phyloP scores from a whole-genome alignment of 192 early-diverging fungal genomes.

The Linnemannia hyalina region DNA sequence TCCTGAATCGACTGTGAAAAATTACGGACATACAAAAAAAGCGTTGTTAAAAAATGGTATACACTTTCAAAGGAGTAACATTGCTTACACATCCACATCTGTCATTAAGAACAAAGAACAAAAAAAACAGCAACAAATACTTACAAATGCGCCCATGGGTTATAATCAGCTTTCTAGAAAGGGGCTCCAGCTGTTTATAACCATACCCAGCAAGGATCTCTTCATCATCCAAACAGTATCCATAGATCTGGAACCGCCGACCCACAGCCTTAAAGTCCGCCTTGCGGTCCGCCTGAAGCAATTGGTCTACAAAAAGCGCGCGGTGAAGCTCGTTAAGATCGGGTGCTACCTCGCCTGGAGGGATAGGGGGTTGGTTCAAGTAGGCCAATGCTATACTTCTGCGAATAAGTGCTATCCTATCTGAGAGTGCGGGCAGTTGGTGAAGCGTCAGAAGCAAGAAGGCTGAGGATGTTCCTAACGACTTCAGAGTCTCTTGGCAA shows the following conservation, averaged over 20 bases:
- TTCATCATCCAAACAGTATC: conserved; percentile 50
- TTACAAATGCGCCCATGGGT: conserved; percentile 39
- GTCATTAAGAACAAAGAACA: neutral
- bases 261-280: conserved; percentile 37
- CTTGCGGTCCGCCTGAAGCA: conserved; percentile 6
- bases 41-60: neutral
- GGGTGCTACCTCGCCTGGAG: conserved; percentile 4
- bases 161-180: conserved; percentile 24
- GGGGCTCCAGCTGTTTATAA: conserved; percentile 7
- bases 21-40: neutral
- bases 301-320: conserved; percentile 33
- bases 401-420: conserved; percentile 20
- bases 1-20: conserved; percentile 21
- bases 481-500: conserved; percentile 20
- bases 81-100: neutral
- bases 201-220: conserved; percentile 43
- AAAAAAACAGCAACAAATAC: neutral
- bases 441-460: conserved; percentile 31
- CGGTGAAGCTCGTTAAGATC: conserved; percentile 30
- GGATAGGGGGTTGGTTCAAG: conserved; percentile 19
- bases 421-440: conserved; percentile 35
- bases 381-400: conserved; percentile 35
- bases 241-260: conserved; percentile 27
- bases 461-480: conserved; percentile 34
- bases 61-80: too few species aligned